Evolutionary conservation across 176 grass and related monocot species (phyloP).

Genomic region (Oryza longistaminata): DNA sequence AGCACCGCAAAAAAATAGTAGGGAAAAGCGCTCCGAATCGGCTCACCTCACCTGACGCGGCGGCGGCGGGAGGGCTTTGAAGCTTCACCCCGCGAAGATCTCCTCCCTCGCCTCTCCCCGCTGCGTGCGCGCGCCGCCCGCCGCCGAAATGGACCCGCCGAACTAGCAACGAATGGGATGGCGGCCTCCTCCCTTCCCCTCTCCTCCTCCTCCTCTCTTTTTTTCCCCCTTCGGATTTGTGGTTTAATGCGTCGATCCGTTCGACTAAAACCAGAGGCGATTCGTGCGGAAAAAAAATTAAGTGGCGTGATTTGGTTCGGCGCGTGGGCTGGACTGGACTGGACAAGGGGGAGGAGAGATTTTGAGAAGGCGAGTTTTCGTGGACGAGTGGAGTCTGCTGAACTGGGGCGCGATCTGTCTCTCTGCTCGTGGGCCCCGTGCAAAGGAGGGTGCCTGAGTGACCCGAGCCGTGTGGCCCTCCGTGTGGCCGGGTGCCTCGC

Average conservation of each 20-base stretch:
- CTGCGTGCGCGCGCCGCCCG: conserved; percentile 15
- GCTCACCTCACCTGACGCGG: conserved; percentile 35
- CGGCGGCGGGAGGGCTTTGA: background rate
- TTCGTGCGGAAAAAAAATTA: conserved; percentile 20
- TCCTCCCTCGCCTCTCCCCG: background rate
- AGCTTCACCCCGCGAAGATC: conserved; percentile 21
- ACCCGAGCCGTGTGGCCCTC: background rate
- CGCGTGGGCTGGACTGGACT: background rate
- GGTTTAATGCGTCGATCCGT: conserved; percentile 33
- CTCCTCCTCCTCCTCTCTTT: background rate
- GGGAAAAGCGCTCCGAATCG: background rate
- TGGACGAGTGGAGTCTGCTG: conserved; percentile 30
- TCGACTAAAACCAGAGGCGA: conserved; percentile 24
- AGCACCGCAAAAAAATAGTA: background rate
- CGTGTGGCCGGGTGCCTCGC: background rate
- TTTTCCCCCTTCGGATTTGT: background rate
- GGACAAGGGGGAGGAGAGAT: conserved; percentile 6
- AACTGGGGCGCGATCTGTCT: conserved; percentile 7
- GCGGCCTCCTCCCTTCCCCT: background rate
- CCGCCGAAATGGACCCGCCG: conserved; percentile 43
- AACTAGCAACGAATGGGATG: conserved; percentile 21
- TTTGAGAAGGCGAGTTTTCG: conserved; percentile 38
- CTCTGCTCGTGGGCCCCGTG: conserved; percentile 28
- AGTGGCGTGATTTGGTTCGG: conserved; percentile 35
- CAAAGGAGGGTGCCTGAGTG: conserved; percentile 4